Evolutionary conservation across 225 moss, liverwort and hornwort species (phyloP).

Genomic region (Neckera pumila): DNA sequence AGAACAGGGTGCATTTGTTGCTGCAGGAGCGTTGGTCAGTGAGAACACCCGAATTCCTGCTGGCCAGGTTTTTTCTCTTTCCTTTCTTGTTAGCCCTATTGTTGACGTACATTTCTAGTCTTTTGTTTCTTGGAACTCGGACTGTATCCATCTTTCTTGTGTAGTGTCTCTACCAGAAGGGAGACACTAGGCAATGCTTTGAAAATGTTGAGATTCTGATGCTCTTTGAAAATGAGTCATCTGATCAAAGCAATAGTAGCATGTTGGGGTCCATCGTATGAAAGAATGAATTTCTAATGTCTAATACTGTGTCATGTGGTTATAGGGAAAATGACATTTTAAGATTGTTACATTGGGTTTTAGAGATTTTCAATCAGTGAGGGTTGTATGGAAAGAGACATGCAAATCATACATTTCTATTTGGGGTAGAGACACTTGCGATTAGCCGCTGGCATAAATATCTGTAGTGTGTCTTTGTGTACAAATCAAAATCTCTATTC

Average conservation of each 20-base stretch:
- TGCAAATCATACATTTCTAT: background rate
- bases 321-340: background rate
- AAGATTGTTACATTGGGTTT: background rate
- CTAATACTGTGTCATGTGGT: background rate
- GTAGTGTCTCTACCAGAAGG: background rate
- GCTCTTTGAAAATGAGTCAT: background rate
- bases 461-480: background rate
- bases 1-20: conserved; percentile 85
- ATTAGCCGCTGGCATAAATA: background rate
- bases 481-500: background rate
- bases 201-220: background rate
- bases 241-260: background rate
- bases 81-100: background rate
- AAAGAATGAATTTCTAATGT: background rate
- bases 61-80: conserved; percentile 51
- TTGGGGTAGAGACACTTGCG: background rate
- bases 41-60: conserved; percentile 63
- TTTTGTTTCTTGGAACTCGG: background rate
- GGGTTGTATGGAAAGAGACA: background rate
- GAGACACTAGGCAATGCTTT: background rate
- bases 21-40: conserved; percentile 72
- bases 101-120: background rate
- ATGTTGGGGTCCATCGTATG: background rate
- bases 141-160: background rate
- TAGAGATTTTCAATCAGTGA: background rate